Evolutionary conservation across 2,329 filamentous ascomycete species (phyloP).

Genomic region (Bipolaris oryzae): DNA sequence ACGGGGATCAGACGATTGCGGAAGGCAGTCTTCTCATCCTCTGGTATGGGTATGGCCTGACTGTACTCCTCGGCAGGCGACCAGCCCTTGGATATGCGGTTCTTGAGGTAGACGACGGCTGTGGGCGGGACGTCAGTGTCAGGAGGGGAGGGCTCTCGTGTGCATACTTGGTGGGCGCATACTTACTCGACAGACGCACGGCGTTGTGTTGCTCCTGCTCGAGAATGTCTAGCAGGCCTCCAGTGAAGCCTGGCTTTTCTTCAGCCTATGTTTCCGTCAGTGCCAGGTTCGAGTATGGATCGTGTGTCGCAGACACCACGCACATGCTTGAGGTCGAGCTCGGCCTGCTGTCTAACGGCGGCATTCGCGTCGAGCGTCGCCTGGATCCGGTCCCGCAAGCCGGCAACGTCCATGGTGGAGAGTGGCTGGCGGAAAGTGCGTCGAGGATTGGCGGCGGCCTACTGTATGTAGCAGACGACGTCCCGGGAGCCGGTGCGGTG

Average conservation of each 20-base stretch:
- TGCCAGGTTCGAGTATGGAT: constrained; percentile 18
- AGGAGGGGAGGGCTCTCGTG: background rate
- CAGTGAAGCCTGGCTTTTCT: constrained; percentile 85
- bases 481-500: constrained; percentile 25
- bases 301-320: constrained; percentile 37
- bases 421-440: constrained; percentile 15
- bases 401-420: constrained; percentile 72
- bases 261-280: constrained; percentile 70
- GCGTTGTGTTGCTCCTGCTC: constrained; percentile 84
- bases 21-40: constrained; percentile 87
- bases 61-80: constrained; percentile 75
- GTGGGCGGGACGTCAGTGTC: constrained; percentile 37
- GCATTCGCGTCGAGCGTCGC: constrained; percentile 76
- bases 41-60: constrained; percentile 76
- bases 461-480: constrained; percentile 3
- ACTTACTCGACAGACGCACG: constrained; percentile 83
- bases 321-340: constrained; percentile 83
- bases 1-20: constrained; percentile 87
- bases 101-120: constrained; percentile 98
- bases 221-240: constrained; percentile 87
- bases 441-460: constrained; percentile 16
- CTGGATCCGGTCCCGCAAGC: constrained; percentile 76
- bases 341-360: constrained; percentile 75
- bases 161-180: constrained; percentile 25
- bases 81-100: constrained; percentile 94